Evolutionary conservation across 805 yeast species (phyloP), one percentile per base, ranked within the genome.

Genomic region (Zygotorulaspora florentina): DNA sequence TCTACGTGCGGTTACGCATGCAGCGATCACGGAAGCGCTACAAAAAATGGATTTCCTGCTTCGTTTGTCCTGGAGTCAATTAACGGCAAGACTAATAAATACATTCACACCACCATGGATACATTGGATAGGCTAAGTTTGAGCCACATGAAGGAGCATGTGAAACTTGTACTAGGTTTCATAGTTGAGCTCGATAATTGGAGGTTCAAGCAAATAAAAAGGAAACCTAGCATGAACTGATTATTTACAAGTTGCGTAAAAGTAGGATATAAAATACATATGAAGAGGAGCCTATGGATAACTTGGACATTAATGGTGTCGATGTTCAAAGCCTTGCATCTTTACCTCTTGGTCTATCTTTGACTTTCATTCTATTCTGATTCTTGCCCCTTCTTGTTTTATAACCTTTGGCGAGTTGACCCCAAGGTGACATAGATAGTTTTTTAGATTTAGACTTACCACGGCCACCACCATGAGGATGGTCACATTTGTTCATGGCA

Each of bases 401-500:
- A 73, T 81, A 90, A 67, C 93, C 95, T 77, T 91, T 91, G 35
- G 91, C 84, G 61, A 85, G 69, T 50, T 83, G 83, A 61, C 99
- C 99, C 96, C 98, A 91, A 66, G 95, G 95, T 45, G 96, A 86
- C 74, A 85, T 87, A 15, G 98, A 87, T 48, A 85, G 77, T 73
- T 88, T 91, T 71, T 91, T 90, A 53, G 96, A 87, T 81, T 93
- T 93, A 50, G 96, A 86, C 70, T 93, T 93, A 80, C 99, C 99
- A 77, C 99, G 83, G 72, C 99, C 99, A 83, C 99, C 99, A 76
- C 99, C 99, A 62, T 88, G 90, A 54, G 99, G 99, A 74, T 93
- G 99, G 69, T 93, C 97, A 65, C 83, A 80, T 53, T 93, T 93
- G 71, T 93, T 93, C 96, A 87, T 88, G 40, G 99, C 98, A 58